Conservation (phyloP, 805 yeast genomes). For the Millerozyma acaciae region DNA sequence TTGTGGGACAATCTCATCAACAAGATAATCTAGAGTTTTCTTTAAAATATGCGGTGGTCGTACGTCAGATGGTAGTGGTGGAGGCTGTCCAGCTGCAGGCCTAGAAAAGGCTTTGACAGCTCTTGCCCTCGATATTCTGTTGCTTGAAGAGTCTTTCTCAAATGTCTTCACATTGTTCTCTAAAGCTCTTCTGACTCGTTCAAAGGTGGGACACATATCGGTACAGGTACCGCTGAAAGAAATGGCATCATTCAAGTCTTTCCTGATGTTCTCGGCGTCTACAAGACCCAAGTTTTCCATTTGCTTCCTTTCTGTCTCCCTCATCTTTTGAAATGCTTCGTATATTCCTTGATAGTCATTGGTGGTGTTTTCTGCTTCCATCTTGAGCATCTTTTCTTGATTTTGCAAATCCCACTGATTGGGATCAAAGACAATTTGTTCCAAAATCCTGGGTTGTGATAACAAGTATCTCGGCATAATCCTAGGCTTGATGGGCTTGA, state of each 20-base stretch:
- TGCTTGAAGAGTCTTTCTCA: constrained; percentile 60
- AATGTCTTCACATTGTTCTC: constrained; percentile 81
- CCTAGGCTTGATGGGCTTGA: constrained; percentile 14
- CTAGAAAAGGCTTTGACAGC: constrained; percentile 93
- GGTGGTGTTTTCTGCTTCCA: constrained; percentile 44
- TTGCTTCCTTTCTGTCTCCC: constrained; percentile 67
- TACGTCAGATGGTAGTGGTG: constrained; percentile 95
- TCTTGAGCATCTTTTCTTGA: constrained; percentile 53
- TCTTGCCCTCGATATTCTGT: constrained; percentile 49
- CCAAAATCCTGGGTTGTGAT: constrained; percentile 32
- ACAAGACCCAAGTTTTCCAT: constrained; percentile 84
- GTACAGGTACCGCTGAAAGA: constrained; percentile 80
- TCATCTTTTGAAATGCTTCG: constrained; percentile 68
- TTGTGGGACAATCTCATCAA: constrained; percentile 56
- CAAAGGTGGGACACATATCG: constrained; percentile 95
- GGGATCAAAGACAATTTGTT: constrained; percentile 29
- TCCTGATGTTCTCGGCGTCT: constrained; percentile 79
- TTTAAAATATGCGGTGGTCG: constrained; percentile 81
- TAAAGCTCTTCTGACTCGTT: constrained; percentile 78
- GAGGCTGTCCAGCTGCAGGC: constrained; percentile 98
- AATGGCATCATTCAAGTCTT: constrained; percentile 85
- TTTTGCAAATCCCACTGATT: constrained; percentile 73
- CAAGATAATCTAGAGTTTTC: constrained; percentile 65
- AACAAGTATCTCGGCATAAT: constrained; percentile 35
- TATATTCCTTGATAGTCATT: constrained; percentile 68